A percentile compares a stretch with the other conserved stretches of the same genome.
Conservation (phyloP, 2,329 filamentous ascomycete species). For the Biscogniauxia mediterranea region DNA sequence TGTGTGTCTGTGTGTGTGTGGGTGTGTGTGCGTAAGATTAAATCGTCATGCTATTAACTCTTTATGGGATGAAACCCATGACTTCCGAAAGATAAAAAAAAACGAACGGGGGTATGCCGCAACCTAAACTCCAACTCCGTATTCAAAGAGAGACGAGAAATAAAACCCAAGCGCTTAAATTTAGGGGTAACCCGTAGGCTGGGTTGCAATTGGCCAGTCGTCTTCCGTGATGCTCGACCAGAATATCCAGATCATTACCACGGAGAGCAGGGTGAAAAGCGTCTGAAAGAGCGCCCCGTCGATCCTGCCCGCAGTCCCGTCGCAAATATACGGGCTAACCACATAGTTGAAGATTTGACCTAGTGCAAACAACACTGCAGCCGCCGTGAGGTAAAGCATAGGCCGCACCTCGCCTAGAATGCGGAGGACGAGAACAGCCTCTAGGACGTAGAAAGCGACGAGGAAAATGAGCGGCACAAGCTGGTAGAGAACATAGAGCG, state of each 20-base stretch:
- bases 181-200: slow-evolving; percentile 38
- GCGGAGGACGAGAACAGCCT: slow-evolving; percentile 77
- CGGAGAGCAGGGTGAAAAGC: slow-evolving; percentile 82
- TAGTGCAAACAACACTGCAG: slow-evolving; percentile 79
- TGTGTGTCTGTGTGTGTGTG: background rate
- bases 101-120: slow-evolving; percentile 30
- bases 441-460: slow-evolving; percentile 82
- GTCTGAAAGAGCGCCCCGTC: slow-evolving; percentile 93
- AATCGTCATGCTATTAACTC: slow-evolving; percentile 19
- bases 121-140: slow-evolving; percentile 34
- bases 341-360: slow-evolving; percentile 97
- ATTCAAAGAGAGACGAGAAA: slow-evolving; percentile 21
- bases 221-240: slow-evolving; percentile 99
- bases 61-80: slow-evolving; percentile 18
- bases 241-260: slow-evolving; percentile 86
- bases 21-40: slow-evolving; percentile 16
- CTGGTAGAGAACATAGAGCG: slow-evolving; percentile 92
- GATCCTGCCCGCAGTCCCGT: slow-evolving; percentile 78
- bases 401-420: slow-evolving; percentile 86
- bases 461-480: slow-evolving; percentile 85
- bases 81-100: slow-evolving; percentile 30
- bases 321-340: slow-evolving; percentile 86
- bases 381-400: slow-evolving; percentile 81
- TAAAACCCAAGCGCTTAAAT: slow-evolving; percentile 9
- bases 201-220: slow-evolving; percentile 73